Evolutionary conservation across 306 rosid species (phyloP), one percentile per base, ranked within the genome.

Genomic region (Rubus idaeus): DNA sequence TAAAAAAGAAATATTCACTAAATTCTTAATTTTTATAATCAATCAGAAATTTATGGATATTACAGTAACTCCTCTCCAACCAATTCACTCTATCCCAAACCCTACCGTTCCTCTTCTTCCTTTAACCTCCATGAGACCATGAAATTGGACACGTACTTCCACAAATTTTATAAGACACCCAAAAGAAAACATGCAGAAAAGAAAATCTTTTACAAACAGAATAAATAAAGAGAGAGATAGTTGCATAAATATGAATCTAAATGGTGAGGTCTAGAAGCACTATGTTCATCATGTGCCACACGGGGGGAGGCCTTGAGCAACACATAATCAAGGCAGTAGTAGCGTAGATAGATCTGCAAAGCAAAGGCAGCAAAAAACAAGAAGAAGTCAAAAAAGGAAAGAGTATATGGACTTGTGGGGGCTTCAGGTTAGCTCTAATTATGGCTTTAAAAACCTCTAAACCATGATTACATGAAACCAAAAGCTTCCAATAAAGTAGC

Each of bases 291-390:
- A 26, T 46, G 17, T 23, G 64, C 83, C 71, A 68, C 75, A 80
- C 56, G 71, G 46, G 78, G 45, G 67, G 70, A 13, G 70, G 23
- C 56, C 57, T 61, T 58, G 69, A 70, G 77, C 62, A 63, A 62
- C 52, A 45, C 41, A 75, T 63, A 11, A 70, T 70, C 80, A 76
- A 75, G 73, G 83, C 51, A 75, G 23, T 6, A 75, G 23, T 6
- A 75, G 35, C 35, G 35, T 30, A 30, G 35, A 30, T 30, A 30
- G 35, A 30, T 17, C 68, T 68, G 53, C 72, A 76, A 76, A 73
- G 68, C 68, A 41, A 63, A 23, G 11, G 10, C 61, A 69, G 20
- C 16, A 21, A 10, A 14, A 58, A 50, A 5, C 21, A 58, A 55
- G 26, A 23, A 23, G 26, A 23, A 57, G 77, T 70, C 51, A 39